Evolutionary conservation across 2,329 filamentous ascomycete species (phyloP).

Genomic region (Celoporthe dispersa): DNA sequence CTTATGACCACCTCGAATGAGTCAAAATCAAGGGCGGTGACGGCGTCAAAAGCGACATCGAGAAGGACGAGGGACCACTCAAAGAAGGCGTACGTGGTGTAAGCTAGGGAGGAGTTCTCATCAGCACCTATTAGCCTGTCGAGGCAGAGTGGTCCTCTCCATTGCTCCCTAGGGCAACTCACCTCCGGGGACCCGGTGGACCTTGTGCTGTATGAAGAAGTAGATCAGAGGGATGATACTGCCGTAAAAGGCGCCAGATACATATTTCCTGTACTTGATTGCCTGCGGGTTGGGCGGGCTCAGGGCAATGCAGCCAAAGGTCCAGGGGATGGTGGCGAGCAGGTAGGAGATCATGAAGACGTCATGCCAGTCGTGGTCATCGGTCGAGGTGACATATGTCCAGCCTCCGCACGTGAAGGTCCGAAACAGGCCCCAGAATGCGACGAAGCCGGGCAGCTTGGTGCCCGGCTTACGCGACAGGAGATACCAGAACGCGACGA

Average conservation of each 20-base stretch:
- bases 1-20: conserved; percentile 85
- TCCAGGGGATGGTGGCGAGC: conserved; percentile 94
- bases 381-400: conserved; percentile 98
- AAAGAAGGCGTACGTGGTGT: conserved; percentile 97
- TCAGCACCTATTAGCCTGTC: background rate
- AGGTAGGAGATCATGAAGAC: conserved; percentile 99
- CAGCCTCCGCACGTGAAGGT: conserved; percentile 95
- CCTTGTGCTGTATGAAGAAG: conserved; percentile 98
- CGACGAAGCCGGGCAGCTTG: conserved; percentile 79
- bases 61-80: conserved; percentile 95
- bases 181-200: conserved; percentile 93
- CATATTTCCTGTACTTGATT: conserved; percentile 84
- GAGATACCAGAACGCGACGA: conserved; percentile 91
- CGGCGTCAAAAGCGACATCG: conserved; percentile 94
- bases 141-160: background rate
- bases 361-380: conserved; percentile 98
- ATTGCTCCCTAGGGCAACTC: conserved; percentile 41
- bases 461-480: conserved; percentile 78
- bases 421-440: conserved; percentile 79
- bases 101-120: conserved; percentile 62
- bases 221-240: conserved; percentile 90
- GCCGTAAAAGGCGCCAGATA: conserved; percentile 85
- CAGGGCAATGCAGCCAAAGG: conserved; percentile 82
- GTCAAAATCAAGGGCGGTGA: conserved; percentile 90
- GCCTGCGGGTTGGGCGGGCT: conserved; percentile 84